Percentiles rank a stretch among this genome's conserved stretches.
Evolutionary conservation across 139 green algal species (phyloP).

Genomic region (Chlamydomonas applanata): DNA sequence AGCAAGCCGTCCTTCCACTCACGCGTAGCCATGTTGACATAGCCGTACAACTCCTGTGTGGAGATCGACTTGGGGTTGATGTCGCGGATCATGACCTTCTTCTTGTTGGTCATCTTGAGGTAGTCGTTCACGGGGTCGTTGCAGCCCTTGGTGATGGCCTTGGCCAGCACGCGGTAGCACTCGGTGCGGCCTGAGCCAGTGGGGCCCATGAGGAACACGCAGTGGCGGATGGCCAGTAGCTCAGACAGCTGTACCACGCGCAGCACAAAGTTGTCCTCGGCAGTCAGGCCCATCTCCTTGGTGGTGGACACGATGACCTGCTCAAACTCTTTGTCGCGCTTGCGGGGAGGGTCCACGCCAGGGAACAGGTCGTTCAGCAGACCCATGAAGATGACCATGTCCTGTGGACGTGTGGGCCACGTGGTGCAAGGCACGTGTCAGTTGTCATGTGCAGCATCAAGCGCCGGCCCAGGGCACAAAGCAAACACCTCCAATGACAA

Average conservation of each 20-base stretch:
- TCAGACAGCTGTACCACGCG: constrained; percentile 73
- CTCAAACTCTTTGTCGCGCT: constrained; percentile 72
- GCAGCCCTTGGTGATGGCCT: constrained; percentile 69
- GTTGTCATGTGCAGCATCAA: background rate
- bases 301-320: constrained; percentile 54
- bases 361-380: constrained; percentile 84
- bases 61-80: constrained; percentile 88
- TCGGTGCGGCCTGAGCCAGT: constrained; percentile 74
- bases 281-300: constrained; percentile 53
- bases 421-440: too few species aligned
- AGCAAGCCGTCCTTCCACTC: constrained; percentile 90
- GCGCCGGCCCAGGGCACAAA: background rate
- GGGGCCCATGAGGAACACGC: constrained; percentile 86
- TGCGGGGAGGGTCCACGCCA: constrained; percentile 70
- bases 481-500: background rate
- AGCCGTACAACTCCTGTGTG: constrained; percentile 88
- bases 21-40: constrained; percentile 84
- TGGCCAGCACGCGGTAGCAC: constrained; percentile 78
- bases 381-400: constrained; percentile 87
- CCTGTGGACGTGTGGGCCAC: too few species aligned
- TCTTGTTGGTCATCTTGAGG: constrained; percentile 81
- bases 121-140: constrained; percentile 80
- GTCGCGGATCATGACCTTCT: constrained; percentile 77
- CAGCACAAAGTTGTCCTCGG: constrained; percentile 78
- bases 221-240: constrained; percentile 83